Conservation (phyloP, 192 early-diverging fungal genomes). For the Thamnidium elegans region DNA sequence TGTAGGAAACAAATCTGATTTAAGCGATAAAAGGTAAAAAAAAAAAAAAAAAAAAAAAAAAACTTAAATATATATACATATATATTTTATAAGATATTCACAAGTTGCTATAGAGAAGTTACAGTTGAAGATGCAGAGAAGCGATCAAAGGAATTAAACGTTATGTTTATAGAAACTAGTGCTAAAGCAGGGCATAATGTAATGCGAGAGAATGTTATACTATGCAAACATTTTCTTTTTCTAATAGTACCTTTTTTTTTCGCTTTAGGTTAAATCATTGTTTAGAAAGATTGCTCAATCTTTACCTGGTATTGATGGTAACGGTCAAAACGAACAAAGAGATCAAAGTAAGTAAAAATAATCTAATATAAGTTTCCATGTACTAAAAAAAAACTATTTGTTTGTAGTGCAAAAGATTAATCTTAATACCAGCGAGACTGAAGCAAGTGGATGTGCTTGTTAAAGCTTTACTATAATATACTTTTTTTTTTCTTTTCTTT, state of each 20-base stretch:
- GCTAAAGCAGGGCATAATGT: conserved; percentile 99
- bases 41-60: background rate
- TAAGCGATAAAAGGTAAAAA: conserved; percentile 84
- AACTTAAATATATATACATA: background rate
- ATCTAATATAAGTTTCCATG: background rate
- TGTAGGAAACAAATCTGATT: conserved; percentile 99
- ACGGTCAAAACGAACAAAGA: conserved; percentile 51
- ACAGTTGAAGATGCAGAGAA: conserved; percentile 98
- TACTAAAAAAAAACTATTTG: background rate
- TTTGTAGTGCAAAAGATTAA: conserved; percentile 40
- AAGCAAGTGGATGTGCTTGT: conserved; percentile 35
- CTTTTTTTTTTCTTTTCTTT: too few species aligned
- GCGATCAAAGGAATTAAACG: conserved; percentile 94
- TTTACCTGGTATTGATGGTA: conserved; percentile 79
- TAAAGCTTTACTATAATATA: conserved; percentile 8
- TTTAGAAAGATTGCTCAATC: conserved; percentile 98
- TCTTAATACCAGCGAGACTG: conserved; percentile 24
- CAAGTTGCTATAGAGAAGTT: conserved; percentile 62
- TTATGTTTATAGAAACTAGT: conserved; percentile 98
- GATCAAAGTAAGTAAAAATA: conserved; percentile 28
- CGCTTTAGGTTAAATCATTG: conserved; percentile 74
- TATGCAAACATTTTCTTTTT: background rate
- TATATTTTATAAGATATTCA: background rate
- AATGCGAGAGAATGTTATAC: background rate
- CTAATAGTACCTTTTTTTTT: background rate